These are phyloP conservation scores for Xylogone sp. DNA, from an alignment of 2,329 filamentous ascomycete genomes.

Conservation along the genomic window DNA sequence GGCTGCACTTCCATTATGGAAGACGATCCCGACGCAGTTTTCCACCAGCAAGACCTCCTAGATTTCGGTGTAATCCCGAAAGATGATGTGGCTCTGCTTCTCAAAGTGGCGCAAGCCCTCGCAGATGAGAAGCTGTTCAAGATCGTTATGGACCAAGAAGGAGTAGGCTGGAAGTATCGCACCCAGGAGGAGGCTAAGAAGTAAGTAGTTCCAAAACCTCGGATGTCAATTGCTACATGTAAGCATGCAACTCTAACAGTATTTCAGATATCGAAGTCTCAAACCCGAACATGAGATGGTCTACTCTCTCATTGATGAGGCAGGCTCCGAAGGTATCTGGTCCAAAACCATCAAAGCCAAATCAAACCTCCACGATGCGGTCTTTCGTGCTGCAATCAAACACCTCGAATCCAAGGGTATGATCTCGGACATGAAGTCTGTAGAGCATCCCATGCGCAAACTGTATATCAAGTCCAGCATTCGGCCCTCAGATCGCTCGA, in stretches of 20 bases:
- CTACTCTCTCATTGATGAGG: slow-evolving; percentile 84
- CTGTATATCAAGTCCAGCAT: slow-evolving; percentile 93
- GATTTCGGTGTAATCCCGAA: slow-evolving; percentile 54
- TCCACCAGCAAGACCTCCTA: slow-evolving; percentile 56
- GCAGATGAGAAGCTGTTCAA: slow-evolving; percentile 58
- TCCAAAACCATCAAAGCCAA: slow-evolving; percentile 76
- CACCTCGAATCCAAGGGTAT: slow-evolving; percentile 76
- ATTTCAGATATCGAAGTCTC: slow-evolving; percentile 52
- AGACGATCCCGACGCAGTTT: slow-evolving; percentile 31
- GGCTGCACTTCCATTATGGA: slow-evolving; percentile 14
- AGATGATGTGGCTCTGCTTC: slow-evolving; percentile 49
- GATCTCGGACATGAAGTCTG: slow-evolving; percentile 86
- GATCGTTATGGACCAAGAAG: slow-evolving; percentile 38
- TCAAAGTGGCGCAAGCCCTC: slow-evolving; percentile 53
- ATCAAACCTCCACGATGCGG: slow-evolving; percentile 78
- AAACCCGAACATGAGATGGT: slow-evolving; percentile 78
- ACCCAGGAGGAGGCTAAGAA: slow-evolving; percentile 58
- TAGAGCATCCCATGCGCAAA: slow-evolving; percentile 86
- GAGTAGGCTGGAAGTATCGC: slow-evolving; percentile 56
- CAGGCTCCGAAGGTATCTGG: slow-evolving; percentile 85
- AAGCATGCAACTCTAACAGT: too few relatives aligned
- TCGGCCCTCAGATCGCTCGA: slow-evolving; percentile 82
- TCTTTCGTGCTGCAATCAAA: slow-evolving; percentile 79
- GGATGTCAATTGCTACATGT: too few relatives aligned
- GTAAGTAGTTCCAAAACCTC: slow-evolving; percentile 34